phyloP scores from a whole-genome alignment of 306 rosid species.

The Cucurbita moschata region DNA sequence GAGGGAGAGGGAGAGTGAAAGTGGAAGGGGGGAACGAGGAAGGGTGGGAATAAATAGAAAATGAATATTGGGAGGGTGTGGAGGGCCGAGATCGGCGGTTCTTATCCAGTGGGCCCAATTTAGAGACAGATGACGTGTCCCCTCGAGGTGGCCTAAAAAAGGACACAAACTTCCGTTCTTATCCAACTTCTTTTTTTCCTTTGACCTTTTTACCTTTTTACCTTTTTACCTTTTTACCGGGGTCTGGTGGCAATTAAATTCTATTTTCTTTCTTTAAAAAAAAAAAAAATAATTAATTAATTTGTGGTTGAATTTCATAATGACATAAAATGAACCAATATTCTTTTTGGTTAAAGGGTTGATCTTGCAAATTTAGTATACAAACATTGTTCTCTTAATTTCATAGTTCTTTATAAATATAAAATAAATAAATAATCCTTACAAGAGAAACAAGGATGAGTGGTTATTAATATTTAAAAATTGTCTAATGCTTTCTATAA shows the following conservation, averaged over 20 bases:
- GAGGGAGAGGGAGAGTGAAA: not conserved
- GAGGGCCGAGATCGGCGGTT: conserved; percentile 4
- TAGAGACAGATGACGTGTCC: conserved; percentile 26
- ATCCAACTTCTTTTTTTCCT: conserved; percentile 6
- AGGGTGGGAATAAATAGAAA: not conserved
- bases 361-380: no score
- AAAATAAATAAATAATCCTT: no score
- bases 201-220: not conserved
- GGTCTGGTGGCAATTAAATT: not conserved
- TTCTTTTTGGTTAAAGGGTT: no score
- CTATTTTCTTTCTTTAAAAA: no score
- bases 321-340: no score
- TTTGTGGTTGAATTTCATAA: no score
- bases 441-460: no score
- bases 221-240: not conserved
- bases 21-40: not conserved
- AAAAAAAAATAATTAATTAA: no score
- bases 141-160: not conserved
- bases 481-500: no score
- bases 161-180: not conserved
- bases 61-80: not conserved
- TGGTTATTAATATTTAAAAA: no score
- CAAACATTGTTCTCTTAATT: no score
- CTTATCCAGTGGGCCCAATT: conserved; percentile 37
- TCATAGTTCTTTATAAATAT: no score